Conservation (phyloP, 257 asterid genomes). For the Fraxinus anomala region DNA sequence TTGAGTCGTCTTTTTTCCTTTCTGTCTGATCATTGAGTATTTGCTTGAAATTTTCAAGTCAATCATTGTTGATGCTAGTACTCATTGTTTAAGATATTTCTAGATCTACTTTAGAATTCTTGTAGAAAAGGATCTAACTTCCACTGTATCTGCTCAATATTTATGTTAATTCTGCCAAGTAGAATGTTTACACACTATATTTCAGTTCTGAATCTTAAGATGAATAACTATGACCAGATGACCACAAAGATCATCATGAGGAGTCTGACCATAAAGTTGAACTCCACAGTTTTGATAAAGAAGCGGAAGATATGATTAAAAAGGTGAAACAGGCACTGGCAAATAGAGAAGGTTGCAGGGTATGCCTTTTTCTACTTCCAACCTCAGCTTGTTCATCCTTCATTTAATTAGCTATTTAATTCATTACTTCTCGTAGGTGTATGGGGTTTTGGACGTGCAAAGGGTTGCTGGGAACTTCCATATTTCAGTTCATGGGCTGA, state of each 20-base stretch:
- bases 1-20: background rate
- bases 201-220: conserved; percentile 1
- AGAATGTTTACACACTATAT: conserved; percentile 8
- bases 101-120: background rate
- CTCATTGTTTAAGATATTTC: conserved; percentile 2
- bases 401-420: conserved; percentile 25
- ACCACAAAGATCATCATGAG: conserved; percentile 68
- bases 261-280: conserved; percentile 62
- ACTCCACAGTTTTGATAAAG: conserved; percentile 72
- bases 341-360: conserved; percentile 94
- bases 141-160: conserved; percentile 8
- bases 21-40: conserved; percentile 9
- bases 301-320: conserved; percentile 74
- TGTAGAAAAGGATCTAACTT: background rate
- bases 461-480: conserved; percentile 99
- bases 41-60: conserved; percentile 4
- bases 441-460: conserved; percentile 94
- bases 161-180: background rate
- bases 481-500: conserved; percentile 91
- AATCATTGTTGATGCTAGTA: conserved; percentile 11
- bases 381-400: conserved; percentile 16
- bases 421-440: conserved; percentile 61
- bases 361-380: conserved; percentile 33
- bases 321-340: conserved; percentile 88
- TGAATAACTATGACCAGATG: conserved; percentile 52